These are phyloP conservation scores for Pelargonium fulgidum DNA, from an alignment of 441 rosid species.

Conservation along the genomic window DNA sequence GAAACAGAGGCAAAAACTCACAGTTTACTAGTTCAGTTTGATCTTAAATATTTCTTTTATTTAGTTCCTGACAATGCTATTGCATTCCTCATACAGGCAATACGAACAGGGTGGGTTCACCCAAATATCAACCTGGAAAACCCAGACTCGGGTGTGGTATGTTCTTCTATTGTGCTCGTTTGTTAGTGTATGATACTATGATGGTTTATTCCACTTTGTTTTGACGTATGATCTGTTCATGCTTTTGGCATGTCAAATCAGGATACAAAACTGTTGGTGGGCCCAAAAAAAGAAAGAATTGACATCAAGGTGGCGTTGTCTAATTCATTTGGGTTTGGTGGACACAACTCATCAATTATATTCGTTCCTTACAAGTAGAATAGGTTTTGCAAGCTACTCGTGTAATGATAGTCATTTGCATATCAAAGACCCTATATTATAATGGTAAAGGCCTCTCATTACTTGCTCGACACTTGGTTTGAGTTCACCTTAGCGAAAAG, in stretches of 20 bases:
- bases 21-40: no score
- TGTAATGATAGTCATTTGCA: no score
- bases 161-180: slow-evolving; percentile 15
- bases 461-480: no score
- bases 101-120: slow-evolving; percentile 94
- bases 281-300: slow-evolving; percentile 80
- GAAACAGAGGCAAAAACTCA: no score
- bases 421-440: background rate
- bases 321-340: slow-evolving; percentile 95
- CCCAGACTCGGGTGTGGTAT: slow-evolving; percentile 83
- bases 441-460: background rate
- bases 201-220: no score
- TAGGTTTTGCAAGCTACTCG: slow-evolving; percentile 9
- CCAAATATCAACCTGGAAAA: slow-evolving; percentile 91
- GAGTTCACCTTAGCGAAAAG: no score
- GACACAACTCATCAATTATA: slow-evolving; percentile 92
- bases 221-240: background rate
- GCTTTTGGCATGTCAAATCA: slow-evolving; percentile 31
- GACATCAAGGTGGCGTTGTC: slow-evolving; percentile 82
- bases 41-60: background rate
- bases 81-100: slow-evolving; percentile 49
- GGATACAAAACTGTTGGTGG: slow-evolving; percentile 72
- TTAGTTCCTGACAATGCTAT: slow-evolving; percentile 7
- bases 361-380: slow-evolving; percentile 68
- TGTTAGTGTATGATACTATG: background rate